These are phyloP conservation scores for Ustilago sp. DNA, from an alignment of 1,284 basidiomycete genomes.

Conservation along the genomic window DNA sequence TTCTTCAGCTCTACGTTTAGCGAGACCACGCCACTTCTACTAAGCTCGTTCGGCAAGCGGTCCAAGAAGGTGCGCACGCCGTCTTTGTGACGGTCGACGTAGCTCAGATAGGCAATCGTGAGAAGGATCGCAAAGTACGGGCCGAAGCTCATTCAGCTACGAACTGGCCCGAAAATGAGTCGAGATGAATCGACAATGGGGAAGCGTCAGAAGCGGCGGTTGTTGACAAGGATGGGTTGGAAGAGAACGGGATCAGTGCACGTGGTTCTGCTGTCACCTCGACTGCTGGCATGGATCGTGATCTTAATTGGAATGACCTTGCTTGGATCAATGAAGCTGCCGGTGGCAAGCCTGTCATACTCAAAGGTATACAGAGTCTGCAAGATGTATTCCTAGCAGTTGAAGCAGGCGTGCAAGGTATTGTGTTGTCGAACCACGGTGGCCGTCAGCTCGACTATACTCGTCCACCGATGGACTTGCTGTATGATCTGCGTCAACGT, in stretches of 20 bases:
- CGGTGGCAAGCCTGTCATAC: conserved; percentile 78
- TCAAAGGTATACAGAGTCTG: conserved; percentile 79
- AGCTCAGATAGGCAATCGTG: conserved; percentile 83
- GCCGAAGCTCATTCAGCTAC: conserved; percentile 37
- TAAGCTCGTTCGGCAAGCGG: conserved; percentile 79
- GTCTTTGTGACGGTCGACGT: conserved; percentile 92
- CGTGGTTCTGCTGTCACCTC: conserved; percentile 69
- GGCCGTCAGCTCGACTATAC: conserved; percentile 64
- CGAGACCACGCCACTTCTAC: conserved; percentile 77
- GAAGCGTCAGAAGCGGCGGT: conserved; percentile 52
- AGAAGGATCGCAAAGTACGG: conserved; percentile 75
- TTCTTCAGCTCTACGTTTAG: conserved; percentile 80
- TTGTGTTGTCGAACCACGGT: conserved; percentile 70
- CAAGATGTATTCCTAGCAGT: conserved; percentile 77
- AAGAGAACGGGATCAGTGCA: conserved; percentile 50
- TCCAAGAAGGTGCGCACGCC: conserved; percentile 78
- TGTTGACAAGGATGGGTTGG: conserved; percentile 42
- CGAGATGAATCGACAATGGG: conserved; percentile 3
- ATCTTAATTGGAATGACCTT: conserved; percentile 73
- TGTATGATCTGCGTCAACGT: conserved; percentile 68
- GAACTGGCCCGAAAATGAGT: conserved; percentile 7
- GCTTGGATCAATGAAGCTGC: conserved; percentile 81
- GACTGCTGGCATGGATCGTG: conserved; percentile 71
- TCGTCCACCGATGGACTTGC: conserved; percentile 12
- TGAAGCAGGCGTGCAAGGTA: conserved; percentile 73